Evolutionary conservation across 225 moss, liverwort and hornwort species (phyloP), one percentile per base, ranked within the genome.

Genomic region (Lunularia cruciata): DNA sequence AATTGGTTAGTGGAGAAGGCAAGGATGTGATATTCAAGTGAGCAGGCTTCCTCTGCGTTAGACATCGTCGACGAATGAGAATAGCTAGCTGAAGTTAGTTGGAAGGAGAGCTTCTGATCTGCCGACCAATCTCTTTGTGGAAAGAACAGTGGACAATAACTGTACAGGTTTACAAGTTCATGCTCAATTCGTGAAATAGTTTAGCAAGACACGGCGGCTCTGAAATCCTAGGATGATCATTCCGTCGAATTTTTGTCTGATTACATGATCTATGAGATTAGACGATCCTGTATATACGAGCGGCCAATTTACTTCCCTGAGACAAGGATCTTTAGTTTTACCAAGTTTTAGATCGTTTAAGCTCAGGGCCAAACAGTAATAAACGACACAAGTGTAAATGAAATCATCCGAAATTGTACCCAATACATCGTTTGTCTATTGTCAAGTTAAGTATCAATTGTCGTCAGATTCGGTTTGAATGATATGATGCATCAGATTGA

Each of bases 271-370:
- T 3, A 12, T 12, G 18, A 45, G 6, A 45, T 15, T 28, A 19
- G 43, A 46, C 39, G 43, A 25, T 64, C 28, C 46, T 64, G 63
- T 64, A 64, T 30, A 64, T 64, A 64, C 16, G 46, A 64, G 46
- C 63, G 63, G 46, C 63, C 9, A 45, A 28, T 46, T 40, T 25
- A 4, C 14, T 64, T 25, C 15, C 14, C 33, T 8, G 8, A 15
- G 16, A 27, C 43, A 27, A 64, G 27, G 16, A 14, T 5, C 20
- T 64, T 13, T 16, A 46, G 14, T 14, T 16, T 27, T 5, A 25
- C 3, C 3, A 13, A 25, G 26, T 8, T 15, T 46, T 28, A 28
- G 18, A 26, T 39, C 39, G 16, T 34, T 31, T 14, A 30, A 47
- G 1, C 20, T 30, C 63, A 63, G 27, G 63, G 23, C 16, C 23